Evolutionary conservation across 2,329 filamentous ascomycete genomes (phyloP), one percentile per base, ranked within the genome.

Genomic region (Trichophyton mentagrophytes): DNA sequence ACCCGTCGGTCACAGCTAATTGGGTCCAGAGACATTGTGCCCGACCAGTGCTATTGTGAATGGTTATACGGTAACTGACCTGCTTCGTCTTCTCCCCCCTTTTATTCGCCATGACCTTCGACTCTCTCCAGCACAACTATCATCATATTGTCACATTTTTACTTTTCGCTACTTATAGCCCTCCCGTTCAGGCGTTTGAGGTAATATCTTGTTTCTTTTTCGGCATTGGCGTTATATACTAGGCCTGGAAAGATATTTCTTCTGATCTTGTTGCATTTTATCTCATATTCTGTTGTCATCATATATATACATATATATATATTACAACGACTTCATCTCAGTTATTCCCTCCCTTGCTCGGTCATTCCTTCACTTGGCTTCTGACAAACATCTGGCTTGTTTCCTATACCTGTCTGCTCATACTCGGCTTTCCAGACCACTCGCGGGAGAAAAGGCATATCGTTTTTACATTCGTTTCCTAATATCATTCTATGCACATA

Each of bases 21-120:
- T 53, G 13, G 44, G 44, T 49, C 42, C 56, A 15, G 53, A 55
- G 33, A 27, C 36, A 3, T 59, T 57, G 51, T 9, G 8, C 17
- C 51, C 3, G 51, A 55, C 20, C 51, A 55, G 44, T 66, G 64
- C 25, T 62, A 51, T 38, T 66, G 64, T 46, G 58, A 65, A 59
- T 66, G 64, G 56, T 60, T 65, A 51, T 58, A 59, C 25, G 33
- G 58, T 55, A 65, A 61, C 61, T 59, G 20, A 49, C 20, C 25
- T 38, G 11, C 5, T 49, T 30, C 27, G 6, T 30, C 46, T 30
- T 44, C 36, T 27, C 11, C 30, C n/a, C 2, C 22, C 17, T 47
- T n/a, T 57, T 1, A 25, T 58, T 44, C 38, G 25, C 15, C 33
- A 55, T 11, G 51, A 55, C 15, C 27, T 33, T 17, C 51, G n/a